Evolutionary conservation across 2,329 filamentous ascomycete genomes (phyloP), one percentile per base, ranked within the genome.

Genomic region (Colletotrichum sp.): DNA sequence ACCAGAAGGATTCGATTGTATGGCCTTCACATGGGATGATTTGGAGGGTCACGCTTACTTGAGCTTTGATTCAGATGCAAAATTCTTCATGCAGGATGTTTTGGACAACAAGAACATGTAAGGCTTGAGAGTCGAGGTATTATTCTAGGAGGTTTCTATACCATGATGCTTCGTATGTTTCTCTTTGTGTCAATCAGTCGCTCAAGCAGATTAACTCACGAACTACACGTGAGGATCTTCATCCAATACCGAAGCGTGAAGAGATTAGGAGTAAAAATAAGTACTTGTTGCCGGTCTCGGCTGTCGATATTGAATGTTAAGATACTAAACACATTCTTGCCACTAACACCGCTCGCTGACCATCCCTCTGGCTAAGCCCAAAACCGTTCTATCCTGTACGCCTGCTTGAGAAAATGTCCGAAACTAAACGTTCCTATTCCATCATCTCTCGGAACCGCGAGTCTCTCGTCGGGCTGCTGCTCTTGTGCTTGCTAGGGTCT

Each of bases 381-480:
- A 43, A 43, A 28, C 13, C 34, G 16, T 8, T 64, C 32, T 38
- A 15, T n/a, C 61, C 61, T 34, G 43, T 34, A 34, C 58, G 58
- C 61, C 61, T 13, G 61, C 32, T 36, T 26, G 15, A 8, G 24
- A 38, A 6, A 43, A 32, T 21, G 18, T 64, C 21, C 8, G 24
- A 16, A 38, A 16, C 16, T 15, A n/a, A 21, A 21, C 7, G 3
- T 16, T n/a, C 8, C 52, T 76, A 77, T n/a, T 84, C 80, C 71
- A 93, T 87, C 77, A 90, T 88, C 83, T 93, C 92, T 64, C 85
- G 85, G 78, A 93, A 93, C 78, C 86, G 89, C 52, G 91, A 91
- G 76, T 90, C 90, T 69, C 91, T 84, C 6, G 83, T 87, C 1
- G 91, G 90, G 80, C 90, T 92, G 67, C 85, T 86, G 62, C 87